Evolutionary conservation across 495 filamentous ascomycete species (phyloP).

Genomic region (Penicillium dipodomyicola): DNA sequence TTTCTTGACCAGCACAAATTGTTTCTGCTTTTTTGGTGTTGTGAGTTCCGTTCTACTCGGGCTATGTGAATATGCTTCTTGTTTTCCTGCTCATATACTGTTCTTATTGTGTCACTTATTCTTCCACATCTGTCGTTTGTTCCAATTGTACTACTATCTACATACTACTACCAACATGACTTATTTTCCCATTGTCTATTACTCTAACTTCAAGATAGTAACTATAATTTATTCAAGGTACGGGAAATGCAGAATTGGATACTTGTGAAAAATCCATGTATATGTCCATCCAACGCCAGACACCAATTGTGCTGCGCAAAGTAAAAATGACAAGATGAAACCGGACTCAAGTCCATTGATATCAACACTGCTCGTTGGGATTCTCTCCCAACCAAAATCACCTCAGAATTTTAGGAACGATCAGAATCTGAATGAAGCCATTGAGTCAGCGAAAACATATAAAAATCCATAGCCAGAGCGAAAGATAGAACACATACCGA

Average conservation of each 20-base stretch:
- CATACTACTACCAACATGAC: slow-evolving; percentile 5
- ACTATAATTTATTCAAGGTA: not conserved
- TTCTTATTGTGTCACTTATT: not conserved
- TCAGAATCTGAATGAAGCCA: slow-evolving; percentile 14
- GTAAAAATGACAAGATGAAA: slow-evolving; percentile 7
- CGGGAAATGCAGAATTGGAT: not conserved
- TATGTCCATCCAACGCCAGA: slow-evolving; percentile 27
- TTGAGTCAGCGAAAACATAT: not conserved
- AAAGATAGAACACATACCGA: slow-evolving; percentile 37
- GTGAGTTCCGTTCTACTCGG: slow-evolving; percentile 20
- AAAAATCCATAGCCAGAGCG: not conserved
- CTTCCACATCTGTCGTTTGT: not conserved
- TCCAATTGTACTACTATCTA: slow-evolving; percentile 11
- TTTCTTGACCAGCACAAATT: slow-evolving; percentile 8
- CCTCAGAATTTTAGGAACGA: not conserved
- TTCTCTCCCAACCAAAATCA: not conserved
- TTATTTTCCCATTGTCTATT: not conserved
- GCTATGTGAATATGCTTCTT: slow-evolving; percentile 26
- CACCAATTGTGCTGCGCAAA: slow-evolving; percentile 21
- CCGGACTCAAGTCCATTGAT: slow-evolving; percentile 7
- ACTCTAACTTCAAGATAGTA: not conserved
- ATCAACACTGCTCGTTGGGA: slow-evolving; percentile 4
- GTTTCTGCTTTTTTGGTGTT: slow-evolving; percentile 6
- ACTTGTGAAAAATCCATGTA: slow-evolving; percentile 13
- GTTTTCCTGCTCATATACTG: slow-evolving; percentile 7